Base-by-base conservation (phyloP, 2,329 filamentous ascomycete species). In the Thermochaetoides dissita region DNA sequence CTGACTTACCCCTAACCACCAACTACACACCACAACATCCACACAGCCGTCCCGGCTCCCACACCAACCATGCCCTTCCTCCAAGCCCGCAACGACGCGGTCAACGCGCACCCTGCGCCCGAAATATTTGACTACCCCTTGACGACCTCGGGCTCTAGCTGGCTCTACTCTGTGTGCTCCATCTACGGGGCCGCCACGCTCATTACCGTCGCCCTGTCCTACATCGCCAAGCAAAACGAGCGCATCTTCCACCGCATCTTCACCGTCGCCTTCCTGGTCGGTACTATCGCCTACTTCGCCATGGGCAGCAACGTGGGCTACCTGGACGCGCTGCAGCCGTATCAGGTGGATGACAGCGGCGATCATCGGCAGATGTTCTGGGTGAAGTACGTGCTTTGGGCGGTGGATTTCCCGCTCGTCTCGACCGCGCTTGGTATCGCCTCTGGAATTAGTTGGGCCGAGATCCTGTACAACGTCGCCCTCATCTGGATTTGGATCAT, bases 221-320 rank as follows among this genome's bases (percentile, higher is more conserved):
- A 68, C 52, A 54, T 59, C 8, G 62, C 68, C 33, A 61, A 58
- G 36, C 56, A 62, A 33, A 65, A 65, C 40, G 69, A 75, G 53
- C 65, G 63, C 50, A 64, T 75, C 51, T 75, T 75, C 60, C 69
- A 76, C 59, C 73, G 74, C 55, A 58, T 73, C 47, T 71, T 72
- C 55, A 63, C 58, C 49, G 59, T 72, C 40, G 63, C 64, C 32
- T 61, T 68, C 34, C 59, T 75, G 8, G 63, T 66, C 46, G 71
- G 69, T 43, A 53, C 65, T 12, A 61, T 72, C 48, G 54, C 63
- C 40, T 75, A 75, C 62, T 76, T 59, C 48, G 62, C 70, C 45
- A 62, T 66, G 56, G 72, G 70, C 6, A 67, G 70, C 6, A 65
- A 72, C 49, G 61, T 74, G 1, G 71, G 60, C 41, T 74, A 59